Base-by-base conservation (phyloP, 768 basidiomycete genomes). In the Boletus tomentosulus region DNA sequence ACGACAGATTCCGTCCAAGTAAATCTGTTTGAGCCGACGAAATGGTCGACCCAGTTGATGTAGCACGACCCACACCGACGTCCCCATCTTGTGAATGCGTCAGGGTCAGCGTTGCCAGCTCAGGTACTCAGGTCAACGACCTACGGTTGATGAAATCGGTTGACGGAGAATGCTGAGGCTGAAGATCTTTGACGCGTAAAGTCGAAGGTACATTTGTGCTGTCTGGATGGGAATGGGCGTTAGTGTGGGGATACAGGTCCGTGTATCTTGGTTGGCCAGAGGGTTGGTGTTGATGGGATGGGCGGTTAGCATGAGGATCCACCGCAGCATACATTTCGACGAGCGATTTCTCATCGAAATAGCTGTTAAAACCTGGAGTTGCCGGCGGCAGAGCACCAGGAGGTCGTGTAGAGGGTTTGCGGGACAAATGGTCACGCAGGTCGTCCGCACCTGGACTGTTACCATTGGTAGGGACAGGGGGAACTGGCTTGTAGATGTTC, bases 401-500 rank as follows among this genome's bases (percentile, higher is more conserved):
- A 22, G 68, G 70, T 46, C 68, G 66, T 8, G 57, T 37, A 1
- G 68, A 70, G 24, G 62, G 4, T 47, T 58, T 66, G 2, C 57
- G 64, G 9, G 49, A 37, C 2, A 66, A 22, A 7, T 57, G 55
- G 38, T 64, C 62, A 38, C 57, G 67, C 35, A 60, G 39, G 41
- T 68, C 64, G 16, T 65, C 67, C 4, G 33, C 24, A 4, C 44
- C 51, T 19, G 49, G 44, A 13, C 37, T 24, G 6, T 51, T 48
- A 10, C 58, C 58, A n/a, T 63, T 63, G 6, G 49, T 31, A 2
- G 68, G 68, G 10, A 70, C 59, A 2, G 68, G 61, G 7, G 68
- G 68, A 4, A 70, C 68, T 12, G 68, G 68, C 51, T 70, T 70
- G 57, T 68, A 57, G 15, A 71, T 38, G 31, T 68, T 70, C 1